phyloP scores from a whole-genome alignment of 306 rosid genomes.

The Cicer judaicum region DNA sequence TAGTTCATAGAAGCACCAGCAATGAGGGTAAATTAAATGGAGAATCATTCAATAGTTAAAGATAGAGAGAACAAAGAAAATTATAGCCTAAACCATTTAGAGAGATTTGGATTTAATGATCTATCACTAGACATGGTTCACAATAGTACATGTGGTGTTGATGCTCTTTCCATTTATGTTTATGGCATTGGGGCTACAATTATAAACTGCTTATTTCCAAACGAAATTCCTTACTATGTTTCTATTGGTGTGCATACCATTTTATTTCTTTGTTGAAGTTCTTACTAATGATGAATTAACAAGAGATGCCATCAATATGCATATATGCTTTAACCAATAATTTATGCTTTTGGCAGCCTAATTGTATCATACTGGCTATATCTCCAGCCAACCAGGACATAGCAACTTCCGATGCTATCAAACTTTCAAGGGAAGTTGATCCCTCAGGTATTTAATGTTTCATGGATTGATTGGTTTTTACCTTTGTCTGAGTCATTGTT shows the following conservation, averaged over 20 bases:
- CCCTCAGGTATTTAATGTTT: constrained; percentile 61
- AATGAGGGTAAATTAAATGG: constrained; percentile 1
- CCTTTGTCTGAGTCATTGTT: constrained; percentile 10
- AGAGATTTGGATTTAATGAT: constrained; percentile 7
- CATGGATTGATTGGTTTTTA: constrained; percentile 3
- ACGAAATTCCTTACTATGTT: constrained; percentile 14
- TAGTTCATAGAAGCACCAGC: background rate
- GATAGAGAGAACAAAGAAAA: background rate
- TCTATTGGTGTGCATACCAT: constrained; percentile 9
- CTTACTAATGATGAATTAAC: constrained; percentile 19
- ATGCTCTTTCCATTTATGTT: background rate
- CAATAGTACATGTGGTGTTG: background rate
- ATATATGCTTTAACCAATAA: constrained; percentile 31
- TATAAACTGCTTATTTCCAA: constrained; percentile 32
- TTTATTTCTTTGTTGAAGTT: constrained; percentile 34
- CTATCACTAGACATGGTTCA: background rate
- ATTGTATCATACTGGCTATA: constrained; percentile 82
- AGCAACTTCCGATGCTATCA: constrained; percentile 97
- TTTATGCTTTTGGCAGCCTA: constrained; percentile 65
- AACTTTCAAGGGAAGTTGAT: constrained; percentile 88
- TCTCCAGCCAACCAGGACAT: constrained; percentile 96
- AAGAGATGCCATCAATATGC: background rate
- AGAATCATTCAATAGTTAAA: background rate
- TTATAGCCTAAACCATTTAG: background rate
- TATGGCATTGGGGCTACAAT: constrained; percentile 18